Evolutionary conservation across 148 eudicot genomes (phyloP).

Genomic region (Camellia granthamiana): DNA sequence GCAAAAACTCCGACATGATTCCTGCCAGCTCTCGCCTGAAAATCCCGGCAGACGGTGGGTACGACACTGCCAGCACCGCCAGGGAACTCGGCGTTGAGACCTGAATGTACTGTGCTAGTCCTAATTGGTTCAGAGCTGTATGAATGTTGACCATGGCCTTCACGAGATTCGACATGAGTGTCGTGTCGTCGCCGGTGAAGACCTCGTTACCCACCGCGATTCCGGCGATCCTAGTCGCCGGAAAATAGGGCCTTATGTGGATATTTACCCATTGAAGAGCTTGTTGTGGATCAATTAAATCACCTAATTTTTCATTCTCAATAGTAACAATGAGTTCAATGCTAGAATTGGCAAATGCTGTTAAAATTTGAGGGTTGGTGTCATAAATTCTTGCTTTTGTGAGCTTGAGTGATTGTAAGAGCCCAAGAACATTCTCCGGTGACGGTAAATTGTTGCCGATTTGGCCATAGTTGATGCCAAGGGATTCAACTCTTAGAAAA

Average conservation of each 20-base stretch:
- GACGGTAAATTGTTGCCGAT: constrained; percentile 65
- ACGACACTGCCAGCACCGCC: constrained; percentile 53
- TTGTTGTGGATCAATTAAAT: constrained; percentile 42
- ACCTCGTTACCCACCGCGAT: constrained; percentile 82
- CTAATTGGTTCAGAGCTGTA: constrained; percentile 40
- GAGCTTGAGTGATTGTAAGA: constrained; percentile 41
- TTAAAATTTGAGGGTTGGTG: constrained; percentile 60
- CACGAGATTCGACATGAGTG: constrained; percentile 41
- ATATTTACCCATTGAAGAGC: constrained; percentile 65
- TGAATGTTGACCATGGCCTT: constrained; percentile 71
- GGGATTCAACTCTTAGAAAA: constrained; percentile 27
- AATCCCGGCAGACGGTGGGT: constrained; percentile 70
- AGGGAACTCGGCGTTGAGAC: constrained; percentile 64
- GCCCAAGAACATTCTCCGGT: constrained; percentile 46
- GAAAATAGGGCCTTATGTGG: constrained; percentile 56
- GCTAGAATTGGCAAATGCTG: constrained; percentile 58
- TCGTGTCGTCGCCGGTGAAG: constrained; percentile 53
- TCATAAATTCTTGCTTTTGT: constrained; percentile 70
- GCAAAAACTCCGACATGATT: constrained; percentile 47
- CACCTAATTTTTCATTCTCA: constrained; percentile 49
- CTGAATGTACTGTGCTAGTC: constrained; percentile 40
- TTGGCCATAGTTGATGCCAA: constrained; percentile 82
- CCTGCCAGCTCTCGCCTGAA: constrained; percentile 46
- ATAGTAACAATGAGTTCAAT: constrained; percentile 64
- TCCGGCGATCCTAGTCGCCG: constrained; percentile 69